Percentiles rank a stretch among this genome's conserved stretches.
Evolutionary conservation across 139 green algal genomes (phyloP).

Genomic region (Spirogloea muscicola): DNA sequence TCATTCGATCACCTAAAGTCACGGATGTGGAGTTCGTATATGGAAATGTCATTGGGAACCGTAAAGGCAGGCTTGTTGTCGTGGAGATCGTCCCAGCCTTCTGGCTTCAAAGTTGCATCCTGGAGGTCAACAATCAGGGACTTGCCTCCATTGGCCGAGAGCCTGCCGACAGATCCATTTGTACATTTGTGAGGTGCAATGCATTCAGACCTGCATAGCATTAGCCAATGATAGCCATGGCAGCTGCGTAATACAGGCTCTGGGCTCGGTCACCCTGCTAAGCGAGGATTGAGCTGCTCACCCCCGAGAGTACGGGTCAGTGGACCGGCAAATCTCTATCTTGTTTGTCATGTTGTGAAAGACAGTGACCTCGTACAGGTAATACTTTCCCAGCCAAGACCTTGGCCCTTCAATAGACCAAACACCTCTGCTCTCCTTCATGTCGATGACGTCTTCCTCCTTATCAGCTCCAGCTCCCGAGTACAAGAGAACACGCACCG

Average conservation of each 20-base stretch:
- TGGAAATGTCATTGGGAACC: constrained; percentile 63
- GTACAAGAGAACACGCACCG: constrained; percentile 27
- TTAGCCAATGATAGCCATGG: no score
- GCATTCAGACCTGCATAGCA: no score
- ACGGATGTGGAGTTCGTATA: constrained; percentile 89
- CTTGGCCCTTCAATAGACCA: constrained; percentile 48
- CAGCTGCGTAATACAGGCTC: no score
- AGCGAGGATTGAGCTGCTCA: background rate
- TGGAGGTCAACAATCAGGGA: constrained; percentile 50
- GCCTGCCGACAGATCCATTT: constrained; percentile 38
- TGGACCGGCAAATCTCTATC: constrained; percentile 50
- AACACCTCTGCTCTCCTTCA: constrained; percentile 40
- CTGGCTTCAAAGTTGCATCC: constrained; percentile 18
- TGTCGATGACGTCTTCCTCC: background rate
- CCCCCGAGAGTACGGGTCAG: constrained; percentile 75
- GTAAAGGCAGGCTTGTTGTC: constrained; percentile 43
- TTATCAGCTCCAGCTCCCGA: constrained; percentile 1
- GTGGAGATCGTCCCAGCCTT: constrained; percentile 36
- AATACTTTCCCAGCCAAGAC: constrained; percentile 47
- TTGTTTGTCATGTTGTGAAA: constrained; percentile 61
- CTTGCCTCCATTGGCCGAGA: constrained; percentile 59
- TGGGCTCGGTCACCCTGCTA: no score
- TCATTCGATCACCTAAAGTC: constrained; percentile 79
- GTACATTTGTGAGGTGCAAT: no score
- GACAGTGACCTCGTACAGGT: constrained; percentile 65